These are phyloP conservation scores for Geotrichum histeridarum DNA, from an alignment of 1,139 yeast genomes.

Conservation along the genomic window DNA sequence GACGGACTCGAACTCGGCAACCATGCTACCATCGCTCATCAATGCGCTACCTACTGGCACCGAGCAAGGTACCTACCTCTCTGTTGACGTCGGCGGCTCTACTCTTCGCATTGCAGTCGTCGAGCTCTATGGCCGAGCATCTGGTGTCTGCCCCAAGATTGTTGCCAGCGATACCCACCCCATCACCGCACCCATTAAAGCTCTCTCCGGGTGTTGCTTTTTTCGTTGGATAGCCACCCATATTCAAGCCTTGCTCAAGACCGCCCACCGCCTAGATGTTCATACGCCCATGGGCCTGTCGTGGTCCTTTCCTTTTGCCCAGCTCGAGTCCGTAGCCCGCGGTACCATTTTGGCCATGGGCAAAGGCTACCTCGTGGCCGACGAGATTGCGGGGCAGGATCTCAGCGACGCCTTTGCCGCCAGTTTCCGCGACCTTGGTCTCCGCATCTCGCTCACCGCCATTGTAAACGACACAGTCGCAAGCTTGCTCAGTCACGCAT, in stretches of 20 bases:
- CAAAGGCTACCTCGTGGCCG: slow-evolving; percentile 69
- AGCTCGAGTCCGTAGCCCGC: slow-evolving; percentile 50
- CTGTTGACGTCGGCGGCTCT: slow-evolving; percentile 75
- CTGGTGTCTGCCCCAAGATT: slow-evolving; percentile 41
- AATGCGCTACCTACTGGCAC: slow-evolving; percentile 68
- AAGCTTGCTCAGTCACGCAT: slow-evolving; percentile 72
- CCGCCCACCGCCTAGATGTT: slow-evolving; percentile 36
- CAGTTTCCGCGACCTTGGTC: slow-evolving; percentile 49
- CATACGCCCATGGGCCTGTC: slow-evolving; percentile 34
- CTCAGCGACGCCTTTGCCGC: slow-evolving; percentile 62
- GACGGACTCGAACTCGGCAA: slow-evolving; percentile 17
- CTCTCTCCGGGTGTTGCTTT: slow-evolving; percentile 59
- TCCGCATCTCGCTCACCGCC: slow-evolving; percentile 61
- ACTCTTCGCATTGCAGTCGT: slow-evolving; percentile 74
- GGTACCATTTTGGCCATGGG: slow-evolving; percentile 86
- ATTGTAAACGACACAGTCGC: slow-evolving; percentile 89
- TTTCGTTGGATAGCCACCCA: slow-evolving; percentile 53
- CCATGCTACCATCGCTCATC: slow-evolving; percentile 73
- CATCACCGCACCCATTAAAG: slow-evolving; percentile 39
- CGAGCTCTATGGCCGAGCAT: slow-evolving; percentile 61
- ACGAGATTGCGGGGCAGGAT: slow-evolving; percentile 71
- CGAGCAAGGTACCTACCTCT: slow-evolving; percentile 68
- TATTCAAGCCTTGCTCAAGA: slow-evolving; percentile 49
- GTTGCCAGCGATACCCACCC: slow-evolving; percentile 2
- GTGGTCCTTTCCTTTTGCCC: slow-evolving; percentile 36